phyloP scores from a whole-genome alignment of 441 rosid species.

The Erysimum pusillum region DNA sequence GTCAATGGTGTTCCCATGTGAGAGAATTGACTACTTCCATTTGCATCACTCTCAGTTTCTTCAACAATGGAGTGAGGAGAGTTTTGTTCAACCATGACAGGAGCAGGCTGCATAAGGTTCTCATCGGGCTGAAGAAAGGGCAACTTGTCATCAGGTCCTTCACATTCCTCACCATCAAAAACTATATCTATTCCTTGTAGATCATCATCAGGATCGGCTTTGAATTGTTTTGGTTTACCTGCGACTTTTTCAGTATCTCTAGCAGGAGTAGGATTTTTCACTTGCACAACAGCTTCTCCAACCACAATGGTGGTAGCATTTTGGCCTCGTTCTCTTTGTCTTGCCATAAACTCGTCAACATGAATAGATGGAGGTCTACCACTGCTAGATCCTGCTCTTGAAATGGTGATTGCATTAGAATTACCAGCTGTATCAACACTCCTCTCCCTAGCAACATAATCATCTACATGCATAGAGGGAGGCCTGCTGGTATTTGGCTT shows the following conservation, averaged over 20 bases:
- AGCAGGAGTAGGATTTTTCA: slow-evolving; percentile 66
- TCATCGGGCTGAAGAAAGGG: slow-evolving; percentile 95
- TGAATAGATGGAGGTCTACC: slow-evolving; percentile 99
- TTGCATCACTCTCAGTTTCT: slow-evolving; percentile 90
- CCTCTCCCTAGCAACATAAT: slow-evolving; percentile 98
- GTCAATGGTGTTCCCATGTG: slow-evolving; percentile 73
- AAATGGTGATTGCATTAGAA: slow-evolving; percentile 85
- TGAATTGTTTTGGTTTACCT: slow-evolving; percentile 79
- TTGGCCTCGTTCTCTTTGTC: slow-evolving; percentile 92
- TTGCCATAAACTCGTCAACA: slow-evolving; percentile 98
- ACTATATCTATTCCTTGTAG: slow-evolving; percentile 95
- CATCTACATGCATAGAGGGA: slow-evolving; percentile 99
- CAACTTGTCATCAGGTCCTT: slow-evolving; percentile 80
- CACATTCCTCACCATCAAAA: slow-evolving; percentile 97
- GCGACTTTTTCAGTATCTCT: slow-evolving; percentile 60
- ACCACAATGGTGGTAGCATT: slow-evolving; percentile 68
- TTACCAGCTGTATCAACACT: slow-evolving; percentile 75
- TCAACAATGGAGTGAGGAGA: slow-evolving; percentile 94
- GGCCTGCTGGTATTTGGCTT: slow-evolving; percentile 99
- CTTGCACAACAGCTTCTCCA: slow-evolving; percentile 71
- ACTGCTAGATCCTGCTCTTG: slow-evolving; percentile 83
- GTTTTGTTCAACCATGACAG: slow-evolving; percentile 76
- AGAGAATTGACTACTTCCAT: slow-evolving; percentile 76
- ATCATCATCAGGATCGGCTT: slow-evolving; percentile 92
- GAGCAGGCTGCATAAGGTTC: slow-evolving; percentile 80